Percentiles rank a stretch among this genome's conserved stretches.
Conservation (phyloP, 139 green algal genomes). For the Coelastrella sp. region DNA sequence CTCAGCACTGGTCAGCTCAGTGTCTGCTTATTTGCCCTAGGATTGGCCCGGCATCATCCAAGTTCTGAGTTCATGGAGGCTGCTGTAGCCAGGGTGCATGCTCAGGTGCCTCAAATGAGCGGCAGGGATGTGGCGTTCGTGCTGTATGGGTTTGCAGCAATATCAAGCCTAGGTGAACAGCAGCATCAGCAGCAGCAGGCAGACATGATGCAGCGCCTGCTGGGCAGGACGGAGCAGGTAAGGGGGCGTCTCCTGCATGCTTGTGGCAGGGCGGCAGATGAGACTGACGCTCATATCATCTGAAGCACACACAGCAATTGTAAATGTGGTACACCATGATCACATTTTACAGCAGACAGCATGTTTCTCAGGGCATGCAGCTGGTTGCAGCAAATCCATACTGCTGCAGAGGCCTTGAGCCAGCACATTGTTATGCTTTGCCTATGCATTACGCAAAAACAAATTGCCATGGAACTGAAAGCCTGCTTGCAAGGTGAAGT, state of each 20-base stretch:
- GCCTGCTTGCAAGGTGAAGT: background rate
- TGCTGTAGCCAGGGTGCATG: background rate
- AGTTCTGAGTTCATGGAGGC: background rate
- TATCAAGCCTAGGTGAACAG: background rate
- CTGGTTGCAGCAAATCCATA: background rate
- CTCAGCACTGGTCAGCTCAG: conserved; percentile 3
- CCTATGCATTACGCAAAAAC: no score
- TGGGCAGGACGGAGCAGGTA: background rate
- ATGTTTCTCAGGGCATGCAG: background rate
- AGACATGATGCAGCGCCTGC: background rate
- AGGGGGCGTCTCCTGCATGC: background rate
- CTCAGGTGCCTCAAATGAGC: background rate
- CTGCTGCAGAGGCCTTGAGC: background rate
- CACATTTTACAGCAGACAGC: background rate
- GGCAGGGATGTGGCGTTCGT: background rate
- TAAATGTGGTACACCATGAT: background rate
- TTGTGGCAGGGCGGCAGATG: background rate
- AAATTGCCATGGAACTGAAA: no score
- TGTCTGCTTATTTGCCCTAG: conserved; percentile 23
- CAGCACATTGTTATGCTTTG: no score
- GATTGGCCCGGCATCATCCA: background rate
- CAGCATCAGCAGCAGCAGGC: conserved; percentile 6
- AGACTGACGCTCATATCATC: background rate
- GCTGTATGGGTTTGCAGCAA: conserved; percentile 20
- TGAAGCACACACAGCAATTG: background rate